phyloP scores from a whole-genome alignment of 2,329 filamentous ascomycete species.

The Zasmidium cellare region DNA sequence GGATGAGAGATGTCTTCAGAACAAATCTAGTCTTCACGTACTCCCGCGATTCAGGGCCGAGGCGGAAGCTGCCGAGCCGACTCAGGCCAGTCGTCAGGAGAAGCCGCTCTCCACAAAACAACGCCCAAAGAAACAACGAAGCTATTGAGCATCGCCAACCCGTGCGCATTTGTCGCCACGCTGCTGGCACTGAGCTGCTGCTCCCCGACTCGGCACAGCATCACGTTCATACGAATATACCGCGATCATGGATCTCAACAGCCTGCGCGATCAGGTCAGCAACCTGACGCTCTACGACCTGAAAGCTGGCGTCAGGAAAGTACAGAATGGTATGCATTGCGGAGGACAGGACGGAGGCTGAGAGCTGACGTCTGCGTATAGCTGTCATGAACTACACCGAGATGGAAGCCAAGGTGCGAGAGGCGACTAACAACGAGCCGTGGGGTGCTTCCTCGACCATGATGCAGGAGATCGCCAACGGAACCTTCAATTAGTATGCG shows the following conservation, averaged over 20 bases:
- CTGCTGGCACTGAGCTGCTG: background rate
- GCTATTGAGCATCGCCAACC: background rate
- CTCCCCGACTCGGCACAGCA: background rate
- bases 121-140: background rate
- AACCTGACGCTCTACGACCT: constrained; percentile 93
- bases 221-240: background rate
- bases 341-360: background rate
- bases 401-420: constrained; percentile 83
- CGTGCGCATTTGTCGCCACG: background rate
- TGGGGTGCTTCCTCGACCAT: constrained; percentile 82
- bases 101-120: background rate
- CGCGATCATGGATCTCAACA: constrained; percentile 77
- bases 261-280: constrained; percentile 80
- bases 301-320: constrained; percentile 91
- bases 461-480: constrained; percentile 98
- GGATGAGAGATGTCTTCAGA: background rate
- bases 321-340: constrained; percentile 81
- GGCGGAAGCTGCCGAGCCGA: background rate
- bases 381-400: constrained; percentile 98
- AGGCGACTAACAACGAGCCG: constrained; percentile 98
- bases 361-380: constrained; percentile 39
- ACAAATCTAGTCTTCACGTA: background rate
- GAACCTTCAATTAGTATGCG: constrained; percentile 93
- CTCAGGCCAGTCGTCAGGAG: background rate
- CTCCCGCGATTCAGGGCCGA: background rate